Base-by-base conservation (phyloP, 179 eudicot species). In the Gypsophila paniculata region DNA sequence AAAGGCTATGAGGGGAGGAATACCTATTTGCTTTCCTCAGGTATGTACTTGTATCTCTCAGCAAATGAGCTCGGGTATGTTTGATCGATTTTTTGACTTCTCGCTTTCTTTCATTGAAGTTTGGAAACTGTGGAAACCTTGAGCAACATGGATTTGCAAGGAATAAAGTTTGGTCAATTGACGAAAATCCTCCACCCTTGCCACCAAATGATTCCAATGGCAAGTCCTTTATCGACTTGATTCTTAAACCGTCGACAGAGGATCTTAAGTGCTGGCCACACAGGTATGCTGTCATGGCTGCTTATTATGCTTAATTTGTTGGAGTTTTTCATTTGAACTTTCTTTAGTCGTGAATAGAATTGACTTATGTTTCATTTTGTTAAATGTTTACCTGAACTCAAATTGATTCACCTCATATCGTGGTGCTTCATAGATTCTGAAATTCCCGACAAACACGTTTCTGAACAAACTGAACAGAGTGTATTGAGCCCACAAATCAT, bases 1-100 rank as follows among this genome's bases (percentile, higher is more conserved):
- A 11, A 91, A 87, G 73, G 89, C 89, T 9, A 85, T 84, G 84
- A 82, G 98, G 51, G 98, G 98, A 74, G 98, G 98, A 68, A 89
- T 89, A 15, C 82, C 96, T 64, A 81, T 89, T 71, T 93, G 96
- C 80, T 93, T 93, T 71, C 98, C 98, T 39, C 91, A 93, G 98
- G 98, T 93, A 82, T 29, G 8, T 34, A 46, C 61, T 29, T 68
- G 39, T 29, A 53, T 69, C 54, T 46, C 19, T 19, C 5, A 25
- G 68, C 14, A 73, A 39, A 15, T 8, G 74, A 13, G 39, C 34
- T 54, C 57, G 7, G 53, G 48, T 26, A 65, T 71, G 66, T 25
- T 68, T 39, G 46, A 13, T 69, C 60, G 6, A 46, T 61, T 57
- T 57, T 60, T 60, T 76, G 70, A 70, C 25, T 66, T 70, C 8